Base-by-base conservation (phyloP, 2,329 filamentous ascomycete species). In the Xylaria sp. region DNA sequence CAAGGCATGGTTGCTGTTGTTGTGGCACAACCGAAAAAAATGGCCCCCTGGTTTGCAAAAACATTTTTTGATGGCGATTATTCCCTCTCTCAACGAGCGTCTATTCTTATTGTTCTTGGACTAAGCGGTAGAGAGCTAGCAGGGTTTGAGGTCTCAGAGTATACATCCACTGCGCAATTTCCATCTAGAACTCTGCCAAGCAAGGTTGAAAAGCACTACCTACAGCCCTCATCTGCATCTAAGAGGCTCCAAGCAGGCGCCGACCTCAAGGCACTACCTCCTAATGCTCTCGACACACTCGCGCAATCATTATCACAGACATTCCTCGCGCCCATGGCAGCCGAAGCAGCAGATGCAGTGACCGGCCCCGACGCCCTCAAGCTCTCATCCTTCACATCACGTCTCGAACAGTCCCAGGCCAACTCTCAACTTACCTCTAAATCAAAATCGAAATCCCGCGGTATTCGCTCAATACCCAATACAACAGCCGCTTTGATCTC, bases 21-120 rank as follows among this genome's bases (percentile, higher is more conserved):
- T 0, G 84, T 96, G 2, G 90, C 92, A 0, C 88, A 92, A 70
- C 93, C 96, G 0, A 82, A 87, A 55, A 85, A 87, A 59, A 93
- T 97, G 87, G 94, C 89, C 0, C 92, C 89, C 15, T 96, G 93
- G 91, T 92, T 96, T 65, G 89, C 91, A 2, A 89, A 90, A 63
- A 91, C 92, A 0, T 96, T 96, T 76, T 98, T 97, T 76, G 90
- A 93, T 47, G 94, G 94, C 17, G 96, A 99, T 76, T 94, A 96
- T 78, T 97, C 94, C 0, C 82, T 98, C 42, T 87, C 90, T 0
- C 95, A 98, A 77, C 87, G 96, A 44, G 92, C 91, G 7, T 88
- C 92, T 0, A 85, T 98, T 42, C 89, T 99, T 59, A 90, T 93
- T 22, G 90, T 92, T 0, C 82, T 99, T 3, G 95, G 94, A 0